Evolutionary conservation across 345 rosid species (phyloP).

Genomic region (Physaria fendleri): DNA sequence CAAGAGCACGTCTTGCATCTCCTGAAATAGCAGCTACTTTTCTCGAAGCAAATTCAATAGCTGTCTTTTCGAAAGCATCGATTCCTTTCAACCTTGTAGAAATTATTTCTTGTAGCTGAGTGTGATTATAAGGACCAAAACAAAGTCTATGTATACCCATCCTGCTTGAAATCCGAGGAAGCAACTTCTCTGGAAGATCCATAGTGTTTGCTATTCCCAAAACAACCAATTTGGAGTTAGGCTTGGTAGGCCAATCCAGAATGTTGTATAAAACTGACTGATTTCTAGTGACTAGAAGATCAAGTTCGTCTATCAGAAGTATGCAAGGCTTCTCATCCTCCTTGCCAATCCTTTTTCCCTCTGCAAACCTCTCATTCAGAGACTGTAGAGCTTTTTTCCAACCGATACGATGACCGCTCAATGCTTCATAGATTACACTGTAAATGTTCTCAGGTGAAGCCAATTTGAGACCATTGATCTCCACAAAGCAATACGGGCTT

Average conservation of each 20-base stretch:
- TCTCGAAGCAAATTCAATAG: slow-evolving; percentile 91
- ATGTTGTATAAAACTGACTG: slow-evolving; percentile 90
- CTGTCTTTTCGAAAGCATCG: slow-evolving; percentile 85
- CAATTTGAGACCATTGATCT: slow-evolving; percentile 88
- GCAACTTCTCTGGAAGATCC: slow-evolving; percentile 98
- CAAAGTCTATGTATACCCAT: slow-evolving; percentile 97
- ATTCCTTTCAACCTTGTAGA: slow-evolving; percentile 71
- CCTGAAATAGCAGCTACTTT: slow-evolving; percentile 98
- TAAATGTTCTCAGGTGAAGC: slow-evolving; percentile 92
- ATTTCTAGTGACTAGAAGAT: slow-evolving; percentile 90
- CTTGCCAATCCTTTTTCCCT: slow-evolving; percentile 50
- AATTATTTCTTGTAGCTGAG: slow-evolving; percentile 93
- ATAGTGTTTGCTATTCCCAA: slow-evolving; percentile 97
- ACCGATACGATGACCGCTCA: slow-evolving; percentile 79
- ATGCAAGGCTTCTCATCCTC: slow-evolving; percentile 73
- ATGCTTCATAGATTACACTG: slow-evolving; percentile 79
- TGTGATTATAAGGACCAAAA: slow-evolving; percentile 87
- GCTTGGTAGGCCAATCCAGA: slow-evolving; percentile 94
- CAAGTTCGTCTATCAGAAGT: slow-evolving; percentile 94
- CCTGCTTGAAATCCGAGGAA: slow-evolving; percentile 95
- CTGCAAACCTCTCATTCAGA: slow-evolving; percentile 72
- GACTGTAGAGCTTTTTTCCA: slow-evolving; percentile 93
- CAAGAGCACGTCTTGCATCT: slow-evolving; percentile 94
- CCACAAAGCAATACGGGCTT: slow-evolving; percentile 81
- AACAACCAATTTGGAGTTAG: slow-evolving; percentile 73